These are phyloP conservation scores for Suhomyces wounanorum DNA, from an alignment of 1,139 yeast genomes.

Conservation along the genomic window DNA sequence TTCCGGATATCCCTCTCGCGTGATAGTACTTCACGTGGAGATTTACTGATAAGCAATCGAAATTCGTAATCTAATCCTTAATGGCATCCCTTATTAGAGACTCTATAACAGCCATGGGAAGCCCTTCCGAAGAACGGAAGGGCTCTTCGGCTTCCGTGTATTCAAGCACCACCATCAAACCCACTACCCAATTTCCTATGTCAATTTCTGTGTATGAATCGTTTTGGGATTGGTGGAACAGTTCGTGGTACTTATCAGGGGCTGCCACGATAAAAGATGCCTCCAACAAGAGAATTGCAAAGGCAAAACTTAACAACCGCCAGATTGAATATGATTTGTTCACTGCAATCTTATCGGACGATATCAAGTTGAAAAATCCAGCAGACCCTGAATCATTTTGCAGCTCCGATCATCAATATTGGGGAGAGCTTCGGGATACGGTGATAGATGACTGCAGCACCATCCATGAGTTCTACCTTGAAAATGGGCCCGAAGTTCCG, in stretches of 20 bases:
- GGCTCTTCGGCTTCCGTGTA: neutral
- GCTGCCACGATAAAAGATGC: slow-evolving; percentile 18
- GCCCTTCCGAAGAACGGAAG: slow-evolving; percentile 5
- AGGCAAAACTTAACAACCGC: slow-evolving; percentile 30
- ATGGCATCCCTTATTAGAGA: slow-evolving; percentile 14
- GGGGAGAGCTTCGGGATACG: slow-evolving; percentile 35
- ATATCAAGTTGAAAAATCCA: slow-evolving; percentile 24
- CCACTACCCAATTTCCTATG: slow-evolving; percentile 3
- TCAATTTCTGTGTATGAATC: slow-evolving; percentile 35
- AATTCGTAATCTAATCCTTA: neutral
- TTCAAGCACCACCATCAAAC: neutral
- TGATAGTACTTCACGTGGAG: neutral
- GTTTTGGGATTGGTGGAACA: slow-evolving; percentile 44
- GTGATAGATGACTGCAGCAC: slow-evolving; percentile 31
- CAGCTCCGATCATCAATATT: neutral
- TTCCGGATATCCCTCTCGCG: neutral
- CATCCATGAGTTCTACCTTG: slow-evolving; percentile 43
- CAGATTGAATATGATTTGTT: slow-evolving; percentile 39
- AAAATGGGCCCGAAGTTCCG: slow-evolving; percentile 23
- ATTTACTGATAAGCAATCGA: neutral
- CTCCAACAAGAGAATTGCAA: slow-evolving; percentile 11
- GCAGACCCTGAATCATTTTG: neutral
- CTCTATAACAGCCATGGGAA: slow-evolving; percentile 19
- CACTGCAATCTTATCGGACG: slow-evolving; percentile 35
- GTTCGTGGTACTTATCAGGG: slow-evolving; percentile 28